Conservation (phyloP, 2,329 filamentous ascomycete genomes). For the Botryosphaeria agaves region DNA sequence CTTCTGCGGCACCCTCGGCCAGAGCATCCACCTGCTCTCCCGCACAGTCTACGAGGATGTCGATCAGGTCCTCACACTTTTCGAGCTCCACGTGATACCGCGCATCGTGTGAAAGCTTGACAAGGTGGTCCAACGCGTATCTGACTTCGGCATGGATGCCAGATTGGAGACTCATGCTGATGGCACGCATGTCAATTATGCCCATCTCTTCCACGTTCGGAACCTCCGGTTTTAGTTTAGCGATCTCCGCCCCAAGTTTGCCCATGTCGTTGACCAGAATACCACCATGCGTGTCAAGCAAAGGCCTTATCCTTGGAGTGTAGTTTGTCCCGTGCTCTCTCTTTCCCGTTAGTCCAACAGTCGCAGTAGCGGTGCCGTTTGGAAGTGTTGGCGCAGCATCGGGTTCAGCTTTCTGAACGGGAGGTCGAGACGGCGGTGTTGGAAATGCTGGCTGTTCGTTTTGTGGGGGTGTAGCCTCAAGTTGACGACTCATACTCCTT, state of each 20-base stretch:
- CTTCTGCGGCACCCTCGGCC: slow-evolving; percentile 68
- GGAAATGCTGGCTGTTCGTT: slow-evolving; percentile 11
- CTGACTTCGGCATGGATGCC: slow-evolving; percentile 84
- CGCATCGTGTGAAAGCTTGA: slow-evolving; percentile 48
- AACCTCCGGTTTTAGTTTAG: slow-evolving; percentile 53
- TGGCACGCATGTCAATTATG: slow-evolving; percentile 73
- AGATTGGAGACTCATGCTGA: slow-evolving; percentile 78
- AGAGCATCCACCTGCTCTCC: slow-evolving; percentile 75
- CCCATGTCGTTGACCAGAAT: slow-evolving; percentile 49
- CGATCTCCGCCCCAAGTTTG: slow-evolving; percentile 48
- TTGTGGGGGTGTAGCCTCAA: slow-evolving; percentile 19
- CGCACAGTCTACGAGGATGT: slow-evolving; percentile 76
- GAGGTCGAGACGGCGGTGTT: slow-evolving; percentile 12
- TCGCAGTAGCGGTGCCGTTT: no score
- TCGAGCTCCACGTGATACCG: slow-evolving; percentile 49
- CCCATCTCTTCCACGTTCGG: slow-evolving; percentile 65
- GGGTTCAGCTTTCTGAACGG: no score
- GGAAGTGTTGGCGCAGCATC: no score
- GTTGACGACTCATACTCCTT: slow-evolving; percentile 18
- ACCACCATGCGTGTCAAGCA: slow-evolving; percentile 41
- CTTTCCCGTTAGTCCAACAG: no score
- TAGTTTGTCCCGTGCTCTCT: neutral
- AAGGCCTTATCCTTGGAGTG: neutral
- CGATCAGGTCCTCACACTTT: slow-evolving; percentile 73
- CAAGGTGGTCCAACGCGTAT: slow-evolving; percentile 70